A percentile compares a stretch with the other conserved stretches of the same genome.
These are phyloP conservation scores for Dunaliella primolecta DNA, from an alignment of 139 green algal genomes.

Conservation along the genomic window DNA sequence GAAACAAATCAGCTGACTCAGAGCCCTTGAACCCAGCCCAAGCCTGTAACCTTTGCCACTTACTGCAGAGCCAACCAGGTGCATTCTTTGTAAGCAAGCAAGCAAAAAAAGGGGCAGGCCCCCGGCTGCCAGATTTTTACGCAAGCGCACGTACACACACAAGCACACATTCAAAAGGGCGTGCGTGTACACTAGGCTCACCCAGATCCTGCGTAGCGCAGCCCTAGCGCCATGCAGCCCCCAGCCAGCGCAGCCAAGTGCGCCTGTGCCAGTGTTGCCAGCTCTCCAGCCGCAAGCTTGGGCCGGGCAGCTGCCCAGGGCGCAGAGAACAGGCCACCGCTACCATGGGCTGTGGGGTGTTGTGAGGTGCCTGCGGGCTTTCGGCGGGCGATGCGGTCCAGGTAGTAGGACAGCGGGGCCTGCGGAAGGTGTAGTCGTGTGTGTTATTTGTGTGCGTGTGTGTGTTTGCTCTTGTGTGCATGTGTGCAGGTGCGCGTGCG, in stretches of 20 bases:
- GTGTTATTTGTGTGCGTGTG: neutral
- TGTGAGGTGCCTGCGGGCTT: neutral
- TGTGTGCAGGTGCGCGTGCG: too few species aligned
- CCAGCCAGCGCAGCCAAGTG: conserved; percentile 62
- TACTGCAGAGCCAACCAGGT: too few species aligned
- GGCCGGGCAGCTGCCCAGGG: neutral
- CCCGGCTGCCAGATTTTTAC: too few species aligned
- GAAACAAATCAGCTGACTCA: too few species aligned
- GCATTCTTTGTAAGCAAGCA: too few species aligned
- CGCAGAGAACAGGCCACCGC: neutral
- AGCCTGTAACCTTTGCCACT: too few species aligned
- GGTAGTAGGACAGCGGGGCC: neutral
- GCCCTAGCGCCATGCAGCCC: conserved; percentile 81
- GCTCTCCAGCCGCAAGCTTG: neutral
- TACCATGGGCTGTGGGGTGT: neutral
- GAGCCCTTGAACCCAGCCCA: too few species aligned
- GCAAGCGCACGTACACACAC: too few species aligned
- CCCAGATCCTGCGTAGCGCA: conserved; percentile 78
- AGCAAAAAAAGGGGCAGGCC: neutral
- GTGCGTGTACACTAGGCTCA: too few species aligned
- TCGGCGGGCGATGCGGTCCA: neutral
- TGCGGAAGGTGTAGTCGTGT: neutral
- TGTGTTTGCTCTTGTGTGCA: neutral
- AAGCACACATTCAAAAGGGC: too few species aligned
- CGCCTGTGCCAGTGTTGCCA: conserved; percentile 19